Evolutionary conservation across 2,329 filamentous ascomycete species (phyloP).

Genomic region (Trichoderma atroviride): DNA sequence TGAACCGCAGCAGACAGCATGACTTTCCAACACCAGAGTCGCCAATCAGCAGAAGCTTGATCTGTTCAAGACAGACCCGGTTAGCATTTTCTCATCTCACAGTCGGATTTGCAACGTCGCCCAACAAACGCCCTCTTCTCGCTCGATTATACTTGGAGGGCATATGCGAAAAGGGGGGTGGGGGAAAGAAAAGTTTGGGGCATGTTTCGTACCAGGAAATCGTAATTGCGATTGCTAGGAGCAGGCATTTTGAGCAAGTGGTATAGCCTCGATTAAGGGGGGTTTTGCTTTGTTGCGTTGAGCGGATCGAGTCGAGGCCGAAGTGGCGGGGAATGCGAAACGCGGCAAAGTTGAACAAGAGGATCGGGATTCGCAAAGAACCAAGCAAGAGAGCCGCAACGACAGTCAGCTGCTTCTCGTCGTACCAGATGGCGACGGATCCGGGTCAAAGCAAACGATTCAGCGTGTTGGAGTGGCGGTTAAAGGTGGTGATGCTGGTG

Average conservation of each 20-base stretch:
- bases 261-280: background rate
- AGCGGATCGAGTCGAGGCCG: constrained; percentile 9
- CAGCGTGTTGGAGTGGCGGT: background rate
- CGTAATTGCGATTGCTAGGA: constrained; percentile 96
- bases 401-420: background rate
- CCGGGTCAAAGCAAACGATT: background rate
- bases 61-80: constrained; percentile 56
- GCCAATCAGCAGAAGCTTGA: constrained; percentile 95
- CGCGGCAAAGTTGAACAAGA: background rate
- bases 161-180: background rate
- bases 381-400: background rate
- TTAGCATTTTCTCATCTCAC: background rate
- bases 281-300: background rate
- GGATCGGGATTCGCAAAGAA: background rate
- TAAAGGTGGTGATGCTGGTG: background rate
- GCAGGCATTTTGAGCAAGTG: constrained; percentile 38
- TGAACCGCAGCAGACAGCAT: constrained; percentile 94
- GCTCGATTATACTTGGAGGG: background rate
- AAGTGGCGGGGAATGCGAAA: constrained; percentile 16
- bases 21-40: constrained; percentile 97
- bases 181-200: constrained; percentile 4
- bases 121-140: background rate
- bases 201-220: constrained; percentile 78
- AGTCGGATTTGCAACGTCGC: constrained; percentile 20
- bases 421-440: background rate